Evolutionary conservation across 768 basidiomycete species (phyloP).

Genomic region (Amanita pallidorosea): DNA sequence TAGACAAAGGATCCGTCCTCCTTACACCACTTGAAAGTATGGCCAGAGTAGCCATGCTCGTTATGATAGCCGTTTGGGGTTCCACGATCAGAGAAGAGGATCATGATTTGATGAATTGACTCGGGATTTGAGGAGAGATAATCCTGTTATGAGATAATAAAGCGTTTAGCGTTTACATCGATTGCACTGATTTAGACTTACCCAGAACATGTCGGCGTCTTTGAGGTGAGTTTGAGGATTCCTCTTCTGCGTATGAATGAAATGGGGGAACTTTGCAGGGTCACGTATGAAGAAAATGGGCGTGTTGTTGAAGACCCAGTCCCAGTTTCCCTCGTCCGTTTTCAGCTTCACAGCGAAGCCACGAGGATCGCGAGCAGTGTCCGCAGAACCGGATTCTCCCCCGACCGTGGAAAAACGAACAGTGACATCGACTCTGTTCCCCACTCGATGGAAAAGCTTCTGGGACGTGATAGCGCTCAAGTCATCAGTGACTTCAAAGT

Average conservation of each 20-base stretch:
- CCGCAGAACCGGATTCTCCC: constrained; percentile 81
- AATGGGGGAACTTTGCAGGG: constrained; percentile 84
- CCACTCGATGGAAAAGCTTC: constrained; percentile 49
- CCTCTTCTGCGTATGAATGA: constrained; percentile 90
- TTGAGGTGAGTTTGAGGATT: constrained; percentile 89
- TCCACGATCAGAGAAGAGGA: constrained; percentile 90
- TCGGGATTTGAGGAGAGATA: constrained; percentile 84
- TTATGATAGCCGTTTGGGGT: constrained; percentile 85
- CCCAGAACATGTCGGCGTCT: constrained; percentile 82
- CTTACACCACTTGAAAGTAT: constrained; percentile 86
- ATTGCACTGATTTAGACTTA: constrained; percentile 15
- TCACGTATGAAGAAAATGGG: constrained; percentile 88
- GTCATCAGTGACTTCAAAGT: constrained; percentile 83
- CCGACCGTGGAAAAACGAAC: constrained; percentile 91
- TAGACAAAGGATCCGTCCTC: constrained; percentile 78
- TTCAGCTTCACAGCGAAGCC: constrained; percentile 88
- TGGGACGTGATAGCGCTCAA: constrained; percentile 76
- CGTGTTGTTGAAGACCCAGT: constrained; percentile 90
- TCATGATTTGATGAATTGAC: constrained; percentile 82
- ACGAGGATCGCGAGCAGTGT: constrained; percentile 88
- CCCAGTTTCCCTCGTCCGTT: constrained; percentile 86
- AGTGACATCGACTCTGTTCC: constrained; percentile 63
- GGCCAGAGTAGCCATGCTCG: constrained; percentile 89
- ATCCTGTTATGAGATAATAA: constrained; percentile 39
- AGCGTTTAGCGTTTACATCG: constrained; percentile 13